Percentiles rank a stretch among this genome's conserved stretches.
Conservation (phyloP, 129 eudicot genomes). For the Flaveria brownii region DNA sequence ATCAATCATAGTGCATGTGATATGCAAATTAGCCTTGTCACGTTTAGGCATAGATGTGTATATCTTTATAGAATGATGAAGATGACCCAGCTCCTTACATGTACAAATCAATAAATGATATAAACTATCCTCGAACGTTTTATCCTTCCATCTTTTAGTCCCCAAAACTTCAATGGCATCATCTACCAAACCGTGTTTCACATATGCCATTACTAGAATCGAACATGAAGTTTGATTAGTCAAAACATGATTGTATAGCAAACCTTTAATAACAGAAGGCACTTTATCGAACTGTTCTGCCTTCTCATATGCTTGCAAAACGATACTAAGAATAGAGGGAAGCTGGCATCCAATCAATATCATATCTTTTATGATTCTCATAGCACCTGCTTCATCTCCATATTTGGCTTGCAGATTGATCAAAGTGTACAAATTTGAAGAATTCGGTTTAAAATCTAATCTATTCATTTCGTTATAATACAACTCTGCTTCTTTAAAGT, state of each 20-base stretch:
- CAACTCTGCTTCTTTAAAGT: constrained; percentile 55
- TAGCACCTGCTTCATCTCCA: constrained; percentile 65
- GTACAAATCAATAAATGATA: constrained; percentile 87
- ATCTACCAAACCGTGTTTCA: constrained; percentile 63
- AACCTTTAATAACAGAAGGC: constrained; percentile 56
- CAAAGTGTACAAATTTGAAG: constrained; percentile 80
- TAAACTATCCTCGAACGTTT: constrained; percentile 73
- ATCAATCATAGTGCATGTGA: constrained; percentile 84
- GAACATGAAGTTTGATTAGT: constrained; percentile 79
- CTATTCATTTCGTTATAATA: constrained; percentile 56
- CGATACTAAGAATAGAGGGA: constrained; percentile 69
- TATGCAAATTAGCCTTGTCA: constrained; percentile 72
- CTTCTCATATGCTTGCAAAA: constrained; percentile 77
- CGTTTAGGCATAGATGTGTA: constrained; percentile 62
- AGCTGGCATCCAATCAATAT: constrained; percentile 67
- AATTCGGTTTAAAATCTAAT: constrained; percentile 60
- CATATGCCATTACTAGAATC: constrained; percentile 76
- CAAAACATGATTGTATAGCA: constrained; percentile 60
- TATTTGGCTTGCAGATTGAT: constrained; percentile 74
- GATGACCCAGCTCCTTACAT: constrained; percentile 73
- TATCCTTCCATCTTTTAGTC: constrained; percentile 75
- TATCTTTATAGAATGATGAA: constrained; percentile 65
- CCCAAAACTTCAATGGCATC: constrained; percentile 58
- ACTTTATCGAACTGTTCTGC: constrained; percentile 57
- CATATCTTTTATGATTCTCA: constrained; percentile 64